Conservation (phyloP, 148 eudicot genomes). For the Drosera capensis region DNA sequence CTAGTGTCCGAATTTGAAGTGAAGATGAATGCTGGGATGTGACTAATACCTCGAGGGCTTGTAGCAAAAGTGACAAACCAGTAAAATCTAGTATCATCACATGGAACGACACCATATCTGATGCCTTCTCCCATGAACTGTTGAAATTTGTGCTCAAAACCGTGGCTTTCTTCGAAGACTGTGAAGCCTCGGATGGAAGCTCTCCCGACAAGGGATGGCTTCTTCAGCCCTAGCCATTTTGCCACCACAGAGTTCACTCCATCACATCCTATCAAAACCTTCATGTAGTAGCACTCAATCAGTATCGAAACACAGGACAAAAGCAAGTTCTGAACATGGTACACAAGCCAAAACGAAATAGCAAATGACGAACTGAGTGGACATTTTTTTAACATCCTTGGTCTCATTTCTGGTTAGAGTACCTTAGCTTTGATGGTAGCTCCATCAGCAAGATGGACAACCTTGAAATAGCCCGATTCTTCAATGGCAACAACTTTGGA, state of each 20-base stretch:
- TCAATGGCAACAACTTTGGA: constrained; percentile 28
- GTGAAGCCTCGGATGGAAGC: constrained; percentile 27
- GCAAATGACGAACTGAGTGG: not conserved
- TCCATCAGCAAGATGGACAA: constrained; percentile 30
- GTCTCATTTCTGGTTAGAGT: not conserved
- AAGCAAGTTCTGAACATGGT: not conserved
- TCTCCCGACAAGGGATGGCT: constrained; percentile 23
- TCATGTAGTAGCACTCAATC: not conserved
- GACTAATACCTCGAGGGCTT: constrained; percentile 26
- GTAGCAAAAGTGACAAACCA: constrained; percentile 44
- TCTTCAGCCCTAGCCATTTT: constrained; percentile 33
- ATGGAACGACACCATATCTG: constrained; percentile 32
- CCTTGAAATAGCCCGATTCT: constrained; percentile 13
- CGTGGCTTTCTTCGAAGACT: constrained; percentile 24
- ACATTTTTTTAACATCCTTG: not conserved
- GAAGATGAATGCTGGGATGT: not conserved
- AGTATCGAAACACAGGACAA: not conserved
- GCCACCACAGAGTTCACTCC: constrained; percentile 50
- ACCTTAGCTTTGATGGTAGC: constrained; percentile 13
- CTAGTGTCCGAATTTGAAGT: not conserved
- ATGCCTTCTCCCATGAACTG: constrained; percentile 28
- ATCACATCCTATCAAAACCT: constrained; percentile 51
- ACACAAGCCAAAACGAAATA: not conserved
- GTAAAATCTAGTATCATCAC: constrained; percentile 22
- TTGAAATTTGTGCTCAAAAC: constrained; percentile 26